Conservation (phyloP, 495 filamentous ascomycete genomes). For the Talaromyces stipitatus region DNA sequence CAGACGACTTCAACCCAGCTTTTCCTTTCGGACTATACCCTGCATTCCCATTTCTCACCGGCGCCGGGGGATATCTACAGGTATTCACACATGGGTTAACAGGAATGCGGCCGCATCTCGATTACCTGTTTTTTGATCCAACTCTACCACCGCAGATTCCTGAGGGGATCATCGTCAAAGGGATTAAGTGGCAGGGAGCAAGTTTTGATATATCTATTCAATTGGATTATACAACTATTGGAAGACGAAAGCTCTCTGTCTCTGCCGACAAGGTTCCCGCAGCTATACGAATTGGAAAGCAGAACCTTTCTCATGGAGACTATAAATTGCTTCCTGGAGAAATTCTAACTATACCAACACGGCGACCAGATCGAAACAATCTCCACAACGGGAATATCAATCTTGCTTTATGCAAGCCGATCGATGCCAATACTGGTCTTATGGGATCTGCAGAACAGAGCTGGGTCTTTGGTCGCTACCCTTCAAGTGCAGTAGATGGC, state of each 20-base stretch:
- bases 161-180: slow-evolving; percentile 10
- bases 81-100: slow-evolving; percentile 48
- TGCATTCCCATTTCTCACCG: slow-evolving; percentile 54
- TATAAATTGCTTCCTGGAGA: background rate
- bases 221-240: background rate
- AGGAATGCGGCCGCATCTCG: slow-evolving; percentile 40
- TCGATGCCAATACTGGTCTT: background rate
- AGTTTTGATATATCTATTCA: slow-evolving; percentile 3
- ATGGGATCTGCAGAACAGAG: background rate
- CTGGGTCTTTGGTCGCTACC: slow-evolving; percentile 3
- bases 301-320: background rate
- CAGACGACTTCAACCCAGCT: background rate
- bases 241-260: background rate
- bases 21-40: slow-evolving; percentile 10
- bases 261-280: background rate
- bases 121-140: slow-evolving; percentile 45
- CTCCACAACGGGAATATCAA: background rate
- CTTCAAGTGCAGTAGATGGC: slow-evolving; percentile 1
- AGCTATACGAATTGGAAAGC: background rate
- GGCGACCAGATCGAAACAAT: background rate
- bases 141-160: slow-evolving; percentile 47
- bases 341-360: background rate
- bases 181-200: slow-evolving; percentile 1
- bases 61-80: slow-evolving; percentile 48
- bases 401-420: slow-evolving; percentile 1